Base-by-base conservation (phyloP, 208 protist species). In the Leptomonas seymouri region DNA sequence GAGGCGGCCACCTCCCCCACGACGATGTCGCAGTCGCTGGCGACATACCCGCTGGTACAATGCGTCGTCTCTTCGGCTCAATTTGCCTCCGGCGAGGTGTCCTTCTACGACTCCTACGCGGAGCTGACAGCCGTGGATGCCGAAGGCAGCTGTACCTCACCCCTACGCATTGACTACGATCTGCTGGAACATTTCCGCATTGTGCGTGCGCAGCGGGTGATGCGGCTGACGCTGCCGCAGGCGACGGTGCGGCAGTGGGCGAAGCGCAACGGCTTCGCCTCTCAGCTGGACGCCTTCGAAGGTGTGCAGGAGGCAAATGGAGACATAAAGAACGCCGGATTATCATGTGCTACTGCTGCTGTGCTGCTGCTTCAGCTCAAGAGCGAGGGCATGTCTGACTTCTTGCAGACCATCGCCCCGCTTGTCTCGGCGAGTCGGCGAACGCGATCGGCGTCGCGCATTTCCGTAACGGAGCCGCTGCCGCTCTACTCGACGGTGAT, bases 161-260 rank as follows among this genome's bases (percentile, higher is more conserved):
- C 87, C 14, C 67, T 95, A 31, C 60, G 59, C 27, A 80, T 95
- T 46, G 63, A 73, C 41, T 95, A 90, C 62, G 81, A 83, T 16
- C 69, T 46, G 18, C 64, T 93, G n/a, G n/a, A 81, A 18, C 86
- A 93, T 48, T 92, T 93, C 63, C 82, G 85, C n/a, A 82, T 93
- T 15, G 78, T 93, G 25, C 84, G 82, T 18, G 65, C 81, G 30
- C 66, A 91, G 59, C 72, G 79, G 41, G 48, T 85, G n/a, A 82
- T 95, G 81, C 90, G 87, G 9, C 82, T 95, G 55, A 82, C 89
- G n/a, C 27, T 91, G 30, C 82, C 82, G 30, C 72, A 68, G 25
- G 30, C 20, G 0, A 36, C 53, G 34, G 84, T 95, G 20, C 63
- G 49, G 42, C 60, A 23, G 21, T 95, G 90, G 88, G 90, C 90